Conservation (phyloP, 345 rosid genomes). For the Eucalyptus grandis region DNA sequence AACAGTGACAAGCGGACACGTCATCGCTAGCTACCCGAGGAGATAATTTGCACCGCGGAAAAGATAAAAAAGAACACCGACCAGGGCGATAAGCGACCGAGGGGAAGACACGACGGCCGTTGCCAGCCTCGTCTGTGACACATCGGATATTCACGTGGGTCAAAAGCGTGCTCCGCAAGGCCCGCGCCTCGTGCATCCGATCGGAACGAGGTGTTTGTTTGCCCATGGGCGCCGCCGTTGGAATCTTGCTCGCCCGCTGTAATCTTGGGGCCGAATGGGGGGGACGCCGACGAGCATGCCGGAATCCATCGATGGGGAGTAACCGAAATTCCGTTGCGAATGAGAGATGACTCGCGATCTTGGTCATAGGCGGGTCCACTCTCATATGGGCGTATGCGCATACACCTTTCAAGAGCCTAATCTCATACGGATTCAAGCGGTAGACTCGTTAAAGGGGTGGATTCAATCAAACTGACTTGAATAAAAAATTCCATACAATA, state of each 20-base stretch:
- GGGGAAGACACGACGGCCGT: background rate
- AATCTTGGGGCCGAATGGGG: background rate
- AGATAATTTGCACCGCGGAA: background rate
- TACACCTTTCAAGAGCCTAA: background rate
- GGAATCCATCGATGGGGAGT: background rate
- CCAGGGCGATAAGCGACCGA: background rate
- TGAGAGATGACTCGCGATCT: background rate
- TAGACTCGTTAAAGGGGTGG: too few relatives aligned
- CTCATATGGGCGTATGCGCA: background rate
- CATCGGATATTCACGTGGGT: background rate
- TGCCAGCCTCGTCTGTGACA: background rate
- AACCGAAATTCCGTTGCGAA: background rate
- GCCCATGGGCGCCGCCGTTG: background rate
- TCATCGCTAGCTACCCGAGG: background rate
- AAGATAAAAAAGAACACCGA: background rate
- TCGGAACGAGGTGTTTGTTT: background rate
- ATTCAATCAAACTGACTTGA: too few relatives aligned
- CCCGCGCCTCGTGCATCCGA: background rate
- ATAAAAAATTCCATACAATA: background rate
- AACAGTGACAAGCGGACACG: background rate
- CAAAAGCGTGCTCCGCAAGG: background rate
- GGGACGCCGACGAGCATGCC: background rate
- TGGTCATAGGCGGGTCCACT: background rate
- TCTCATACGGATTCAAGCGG: fast-evolving
- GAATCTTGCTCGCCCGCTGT: background rate